These are phyloP conservation scores for Rhododendron kiyosumense DNA, from an alignment of 148 eudicot genomes.

Conservation along the genomic window DNA sequence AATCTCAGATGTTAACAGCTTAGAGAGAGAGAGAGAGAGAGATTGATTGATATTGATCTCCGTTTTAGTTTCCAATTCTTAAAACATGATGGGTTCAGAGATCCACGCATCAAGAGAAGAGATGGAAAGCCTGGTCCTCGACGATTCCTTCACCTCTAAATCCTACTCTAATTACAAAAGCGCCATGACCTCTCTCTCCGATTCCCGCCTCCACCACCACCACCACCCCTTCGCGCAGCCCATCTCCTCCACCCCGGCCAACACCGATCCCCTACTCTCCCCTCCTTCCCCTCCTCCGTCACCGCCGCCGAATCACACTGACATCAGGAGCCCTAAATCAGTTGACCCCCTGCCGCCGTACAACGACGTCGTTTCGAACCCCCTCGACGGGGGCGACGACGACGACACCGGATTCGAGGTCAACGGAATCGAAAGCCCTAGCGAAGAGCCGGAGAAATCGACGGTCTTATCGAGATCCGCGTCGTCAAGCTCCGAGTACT, in stretches of 20 bases:
- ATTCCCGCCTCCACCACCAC: conserved; percentile 36
- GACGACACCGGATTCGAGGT: conserved; percentile 16
- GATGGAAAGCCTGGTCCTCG: conserved; percentile 38
- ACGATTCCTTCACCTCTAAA: conserved; percentile 38
- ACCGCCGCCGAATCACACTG: conserved; percentile 11
- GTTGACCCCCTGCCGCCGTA: conserved; percentile 26
- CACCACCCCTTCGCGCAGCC: conserved; percentile 36
- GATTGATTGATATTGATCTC: neutral
- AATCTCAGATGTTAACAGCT: neutral
- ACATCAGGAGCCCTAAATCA: conserved; percentile 14
- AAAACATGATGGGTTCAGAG: conserved; percentile 45
- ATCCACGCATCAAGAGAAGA: conserved; percentile 24
- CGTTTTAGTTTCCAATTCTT: neutral
- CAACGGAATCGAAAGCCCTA: conserved; percentile 29
- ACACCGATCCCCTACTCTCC: conserved; percentile 55
- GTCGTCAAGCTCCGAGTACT: conserved; percentile 33
- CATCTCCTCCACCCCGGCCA: conserved; percentile 29
- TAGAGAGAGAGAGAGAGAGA: neutral
- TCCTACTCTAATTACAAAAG: conserved; percentile 52
- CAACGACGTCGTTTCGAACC: conserved; percentile 35
- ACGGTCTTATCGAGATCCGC: conserved; percentile 13
- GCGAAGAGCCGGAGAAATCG: conserved; percentile 9
- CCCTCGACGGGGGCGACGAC: conserved; percentile 28
- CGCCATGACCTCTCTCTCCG: conserved; percentile 46
- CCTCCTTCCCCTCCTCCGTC: conserved; percentile 25